Evolutionary conservation across 768 basidiomycete genomes (phyloP).

Genomic region (Exidia glandulosa): DNA sequence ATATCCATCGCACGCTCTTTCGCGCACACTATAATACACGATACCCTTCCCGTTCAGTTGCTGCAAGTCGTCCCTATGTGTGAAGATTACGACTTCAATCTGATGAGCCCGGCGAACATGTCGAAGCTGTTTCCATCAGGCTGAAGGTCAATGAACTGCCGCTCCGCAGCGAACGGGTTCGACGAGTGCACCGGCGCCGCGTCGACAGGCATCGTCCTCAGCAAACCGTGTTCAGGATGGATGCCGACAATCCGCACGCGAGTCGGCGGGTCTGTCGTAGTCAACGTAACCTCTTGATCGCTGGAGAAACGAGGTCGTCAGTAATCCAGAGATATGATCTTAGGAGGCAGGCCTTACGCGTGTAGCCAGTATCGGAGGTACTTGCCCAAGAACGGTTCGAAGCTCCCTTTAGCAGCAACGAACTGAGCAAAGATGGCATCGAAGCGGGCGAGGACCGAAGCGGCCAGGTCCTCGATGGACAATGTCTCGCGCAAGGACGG

Average conservation of each 20-base stretch:
- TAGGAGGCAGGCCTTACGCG: conserved; percentile 52
- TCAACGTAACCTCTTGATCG: conserved; percentile 73
- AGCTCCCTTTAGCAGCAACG: conserved; percentile 51
- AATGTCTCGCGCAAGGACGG: conserved; percentile 24
- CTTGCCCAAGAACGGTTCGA: conserved; percentile 66
- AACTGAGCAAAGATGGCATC: conserved; percentile 72
- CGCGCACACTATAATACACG: too few relatives aligned
- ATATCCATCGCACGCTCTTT: too few relatives aligned
- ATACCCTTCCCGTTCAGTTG: too few relatives aligned
- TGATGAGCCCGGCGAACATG: conserved; percentile 82
- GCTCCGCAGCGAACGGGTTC: conserved; percentile 9
- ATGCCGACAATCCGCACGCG: conserved; percentile 74
- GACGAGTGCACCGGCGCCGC: conserved; percentile 8
- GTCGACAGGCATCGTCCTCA: conserved; percentile 64
- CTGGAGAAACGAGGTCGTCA: conserved; percentile 28
- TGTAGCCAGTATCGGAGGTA: conserved; percentile 86
- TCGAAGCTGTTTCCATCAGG: conserved; percentile 98
- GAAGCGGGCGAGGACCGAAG: conserved; percentile 65
- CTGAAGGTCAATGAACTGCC: conserved; percentile 75
- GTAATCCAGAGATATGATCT: not conserved
- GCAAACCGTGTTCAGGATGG: conserved; percentile 75
- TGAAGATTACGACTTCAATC: conserved; percentile 24
- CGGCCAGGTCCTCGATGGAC: conserved; percentile 64
- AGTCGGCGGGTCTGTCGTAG: conserved; percentile 58
- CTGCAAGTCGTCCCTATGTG: too few relatives aligned